Evolutionary conservation across 768 basidiomycete genomes (phyloP), one percentile per base, ranked within the genome.

Genomic region (Russula lepida): DNA sequence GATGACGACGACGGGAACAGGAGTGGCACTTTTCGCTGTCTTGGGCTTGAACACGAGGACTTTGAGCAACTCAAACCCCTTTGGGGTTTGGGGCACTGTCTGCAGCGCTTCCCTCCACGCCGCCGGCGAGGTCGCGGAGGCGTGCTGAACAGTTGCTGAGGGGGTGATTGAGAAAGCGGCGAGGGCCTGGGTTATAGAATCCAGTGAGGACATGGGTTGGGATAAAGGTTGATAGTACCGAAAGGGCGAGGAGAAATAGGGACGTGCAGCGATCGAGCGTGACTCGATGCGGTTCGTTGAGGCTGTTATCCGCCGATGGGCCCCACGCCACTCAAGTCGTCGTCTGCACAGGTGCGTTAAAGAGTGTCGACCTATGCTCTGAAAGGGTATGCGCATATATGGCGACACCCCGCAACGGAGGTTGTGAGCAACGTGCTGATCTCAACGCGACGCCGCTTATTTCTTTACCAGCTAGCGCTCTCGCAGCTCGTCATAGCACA

Each of bases 1-100:
- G 71, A 98, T 81, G 61, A 95, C 86, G 65, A 98, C 80, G 60
- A 98, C 84, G 8, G 93, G 94, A 55, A 92, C 80, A 1, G 92
- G 84, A 32, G 81, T 83, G 7, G 89, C 90, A 0, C 83, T 81
- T 73, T 97, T 97, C n/a, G 93, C 88, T 2, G 93, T 92, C 74
- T 95, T 95, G 33, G 94, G 94, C 71, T 98, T 98, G 85, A 92
- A 95, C 58, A 95, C 86, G 67, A 95, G 85, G 51, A 88, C 89
- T 73, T 93, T 94, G 71, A 89, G 80, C 67, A 91, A 79, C 71
- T 89, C 83, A 69, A 86, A 89, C 17, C 77, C 76, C 50, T 74
- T 75, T 1, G 86, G 85, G 25, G 79, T 75, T 13, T 79, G 74
- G 41, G 79, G 66, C 54, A 74, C 72, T 7, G 80, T 77, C 63